phyloP scores from a whole-genome alignment of 2,329 filamentous ascomycete species.

The Alternaria sp. region DNA sequence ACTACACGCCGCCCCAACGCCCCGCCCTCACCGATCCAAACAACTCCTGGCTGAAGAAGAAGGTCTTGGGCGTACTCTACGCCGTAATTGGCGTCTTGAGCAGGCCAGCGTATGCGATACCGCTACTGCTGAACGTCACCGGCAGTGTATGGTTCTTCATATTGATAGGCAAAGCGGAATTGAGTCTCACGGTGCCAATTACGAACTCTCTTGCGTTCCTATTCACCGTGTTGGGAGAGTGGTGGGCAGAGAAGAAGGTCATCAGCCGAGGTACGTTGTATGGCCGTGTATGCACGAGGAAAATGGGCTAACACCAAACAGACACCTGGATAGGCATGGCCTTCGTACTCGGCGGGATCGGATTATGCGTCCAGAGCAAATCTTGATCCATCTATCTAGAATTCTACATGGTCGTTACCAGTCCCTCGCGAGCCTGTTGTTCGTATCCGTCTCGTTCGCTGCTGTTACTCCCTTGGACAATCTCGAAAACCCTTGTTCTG shows the following conservation, averaged over 20 bases:
- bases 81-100: conserved; percentile 78
- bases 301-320: conserved; percentile 43
- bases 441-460: neutral
- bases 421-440: conserved; percentile 19
- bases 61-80: conserved; percentile 71
- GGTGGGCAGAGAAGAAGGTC: conserved; percentile 91
- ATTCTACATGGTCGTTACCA: conserved; percentile 17
- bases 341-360: conserved; percentile 80
- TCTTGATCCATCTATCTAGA: conserved; percentile 19
- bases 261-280: conserved; percentile 75
- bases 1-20: conserved; percentile 65
- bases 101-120: conserved; percentile 84
- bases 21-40: conserved; percentile 43
- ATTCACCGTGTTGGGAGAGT: conserved; percentile 95
- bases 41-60: conserved; percentile 67
- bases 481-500: conserved; percentile 77
- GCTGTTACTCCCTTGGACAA: conserved; percentile 52
- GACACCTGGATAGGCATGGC: conserved; percentile 85
- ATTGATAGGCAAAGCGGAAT: conserved; percentile 87
- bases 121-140: conserved; percentile 85
- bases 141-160: conserved; percentile 97
- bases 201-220: conserved; percentile 93
- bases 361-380: conserved; percentile 74
- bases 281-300: neutral
- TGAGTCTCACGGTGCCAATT: conserved; percentile 92